phyloP scores from a whole-genome alignment of 2,329 filamentous ascomycete genomes.

The Pseudomassariella vexata region DNA sequence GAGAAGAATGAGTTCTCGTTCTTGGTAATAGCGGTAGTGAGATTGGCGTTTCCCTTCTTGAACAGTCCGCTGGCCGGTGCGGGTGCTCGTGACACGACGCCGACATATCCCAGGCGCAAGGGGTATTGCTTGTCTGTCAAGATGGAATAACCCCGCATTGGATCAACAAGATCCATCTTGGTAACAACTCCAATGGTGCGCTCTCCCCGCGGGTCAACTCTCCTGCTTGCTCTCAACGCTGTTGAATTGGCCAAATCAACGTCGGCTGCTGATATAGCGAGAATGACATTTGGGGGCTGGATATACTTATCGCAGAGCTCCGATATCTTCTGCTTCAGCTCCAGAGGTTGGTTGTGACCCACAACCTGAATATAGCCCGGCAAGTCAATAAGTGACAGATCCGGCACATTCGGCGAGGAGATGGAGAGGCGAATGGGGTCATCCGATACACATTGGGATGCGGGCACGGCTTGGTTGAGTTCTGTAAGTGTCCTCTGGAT shows the following conservation, averaged over 20 bases:
- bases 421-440: slow-evolving; percentile 95
- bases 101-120: slow-evolving; percentile 89
- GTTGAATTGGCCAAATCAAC: slow-evolving; percentile 97
- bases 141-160: slow-evolving; percentile 69
- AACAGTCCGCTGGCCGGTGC: slow-evolving; percentile 67
- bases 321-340: slow-evolving; percentile 92
- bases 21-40: slow-evolving; percentile 74
- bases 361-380: slow-evolving; percentile 97
- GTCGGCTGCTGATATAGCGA: slow-evolving; percentile 95
- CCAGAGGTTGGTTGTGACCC: slow-evolving; percentile 80
- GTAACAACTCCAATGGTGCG: slow-evolving; percentile 98
- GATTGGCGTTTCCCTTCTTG: slow-evolving; percentile 73
- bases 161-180: slow-evolving; percentile 96
- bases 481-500: slow-evolving; percentile 94
- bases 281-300: slow-evolving; percentile 87
- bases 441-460: slow-evolving; percentile 87
- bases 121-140: slow-evolving; percentile 90
- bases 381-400: slow-evolving; percentile 91
- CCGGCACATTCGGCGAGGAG: slow-evolving; percentile 90
- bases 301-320: slow-evolving; percentile 99
- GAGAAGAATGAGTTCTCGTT: slow-evolving; percentile 88
- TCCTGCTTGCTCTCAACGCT: slow-evolving; percentile 78
- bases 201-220: slow-evolving; percentile 90
- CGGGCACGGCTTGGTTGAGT: slow-evolving; percentile 87
- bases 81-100: slow-evolving; percentile 83